Percentiles rank a stretch among this genome's conserved stretches.
phyloP scores from a whole-genome alignment of 345 rosid species.

The Gossypioides kirkii region DNA sequence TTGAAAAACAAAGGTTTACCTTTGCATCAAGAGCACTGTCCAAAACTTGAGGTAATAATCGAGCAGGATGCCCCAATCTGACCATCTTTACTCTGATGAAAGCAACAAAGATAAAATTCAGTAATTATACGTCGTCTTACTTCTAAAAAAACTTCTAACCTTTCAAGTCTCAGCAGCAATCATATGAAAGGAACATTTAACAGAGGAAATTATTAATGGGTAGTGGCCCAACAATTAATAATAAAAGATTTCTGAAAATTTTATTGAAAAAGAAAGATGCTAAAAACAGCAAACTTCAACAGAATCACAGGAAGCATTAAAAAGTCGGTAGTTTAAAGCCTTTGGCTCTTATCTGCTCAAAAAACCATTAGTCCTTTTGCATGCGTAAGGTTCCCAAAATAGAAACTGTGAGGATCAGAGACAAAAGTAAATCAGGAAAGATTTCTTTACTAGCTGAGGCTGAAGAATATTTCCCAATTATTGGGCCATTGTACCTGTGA shows the following conservation, averaged over 20 bases:
- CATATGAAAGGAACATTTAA: not conserved
- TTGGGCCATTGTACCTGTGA: constrained; percentile 51
- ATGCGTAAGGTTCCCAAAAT: not conserved
- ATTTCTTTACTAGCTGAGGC: constrained; percentile 4
- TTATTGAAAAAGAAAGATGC: not conserved
- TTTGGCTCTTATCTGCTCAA: not conserved
- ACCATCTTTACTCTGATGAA: constrained; percentile 67
- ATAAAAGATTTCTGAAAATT: not conserved
- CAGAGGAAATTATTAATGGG: not conserved
- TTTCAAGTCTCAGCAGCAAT: not conserved
- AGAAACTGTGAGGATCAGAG: not conserved
- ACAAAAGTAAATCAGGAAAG: not conserved
- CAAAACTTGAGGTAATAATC: constrained; percentile 86
- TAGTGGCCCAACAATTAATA: not conserved
- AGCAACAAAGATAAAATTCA: constrained; percentile 6
- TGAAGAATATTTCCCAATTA: not conserved
- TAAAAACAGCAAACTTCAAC: not conserved
- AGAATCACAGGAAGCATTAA: not conserved
- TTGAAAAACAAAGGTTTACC: constrained; percentile 28
- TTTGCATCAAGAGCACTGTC: constrained; percentile 92
- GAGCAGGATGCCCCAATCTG: constrained; percentile 94
- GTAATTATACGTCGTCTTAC: not conserved
- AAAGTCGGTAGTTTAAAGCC: not conserved
- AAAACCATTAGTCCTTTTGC: not conserved
- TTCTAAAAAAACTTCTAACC: not conserved